phyloP scores from a whole-genome alignment of 805 yeast species.

The Candida odintsovae region DNA sequence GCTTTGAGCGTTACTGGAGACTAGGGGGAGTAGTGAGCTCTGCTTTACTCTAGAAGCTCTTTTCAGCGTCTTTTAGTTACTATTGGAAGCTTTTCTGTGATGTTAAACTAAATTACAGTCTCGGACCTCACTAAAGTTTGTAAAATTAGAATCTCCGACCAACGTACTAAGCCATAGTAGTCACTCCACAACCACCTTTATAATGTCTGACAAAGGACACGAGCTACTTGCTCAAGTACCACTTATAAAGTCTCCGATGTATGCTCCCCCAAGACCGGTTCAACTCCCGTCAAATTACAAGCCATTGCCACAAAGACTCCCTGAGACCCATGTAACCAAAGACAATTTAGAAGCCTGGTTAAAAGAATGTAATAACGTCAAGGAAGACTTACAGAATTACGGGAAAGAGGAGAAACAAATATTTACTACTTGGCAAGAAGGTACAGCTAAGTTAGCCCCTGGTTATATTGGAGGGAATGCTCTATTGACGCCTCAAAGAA shows the following conservation, averaged over 20 bases:
- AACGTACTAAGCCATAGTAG: neutral
- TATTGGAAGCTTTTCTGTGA: too few species aligned
- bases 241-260: constrained; percentile 44
- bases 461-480: constrained; percentile 31
- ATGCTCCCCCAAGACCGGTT: constrained; percentile 49
- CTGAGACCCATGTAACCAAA: constrained; percentile 25
- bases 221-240: constrained; percentile 48
- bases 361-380: constrained; percentile 27
- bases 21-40: too few species aligned
- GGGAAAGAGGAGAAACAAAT: constrained; percentile 21
- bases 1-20: too few species aligned
- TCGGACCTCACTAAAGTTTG: too few species aligned
- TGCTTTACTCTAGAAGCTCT: too few species aligned
- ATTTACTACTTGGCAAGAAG: constrained; percentile 29
- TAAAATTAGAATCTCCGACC: neutral
- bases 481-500: constrained; percentile 17
- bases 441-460: constrained; percentile 31
- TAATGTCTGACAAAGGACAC: constrained; percentile 31
- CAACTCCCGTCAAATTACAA: constrained; percentile 45
- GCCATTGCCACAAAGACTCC: constrained; percentile 28
- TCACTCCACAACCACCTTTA: too few species aligned
- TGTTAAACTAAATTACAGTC: too few species aligned
- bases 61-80: too few species aligned
- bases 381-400: constrained; percentile 19
- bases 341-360: constrained; percentile 27